These are phyloP conservation scores for Arthrocladium fulminans DNA, from an alignment of 2,329 filamentous ascomycete species.

Conservation along the genomic window DNA sequence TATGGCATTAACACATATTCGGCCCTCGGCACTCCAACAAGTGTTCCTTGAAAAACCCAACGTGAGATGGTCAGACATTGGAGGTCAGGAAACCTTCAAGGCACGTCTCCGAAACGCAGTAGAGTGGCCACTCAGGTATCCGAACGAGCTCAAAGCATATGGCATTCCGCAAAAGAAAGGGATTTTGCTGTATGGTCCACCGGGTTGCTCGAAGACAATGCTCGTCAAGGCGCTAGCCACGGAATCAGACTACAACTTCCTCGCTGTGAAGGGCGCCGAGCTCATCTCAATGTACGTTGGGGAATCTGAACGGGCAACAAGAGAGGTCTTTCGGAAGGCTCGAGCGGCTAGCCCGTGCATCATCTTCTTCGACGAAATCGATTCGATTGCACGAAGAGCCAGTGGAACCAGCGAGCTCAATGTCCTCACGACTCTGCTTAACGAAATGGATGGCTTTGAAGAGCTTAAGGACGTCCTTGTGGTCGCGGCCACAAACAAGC, in stretches of 20 bases:
- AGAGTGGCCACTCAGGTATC: conserved; percentile 49
- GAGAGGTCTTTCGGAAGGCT: conserved; percentile 78
- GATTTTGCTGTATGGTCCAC: conserved; percentile 81
- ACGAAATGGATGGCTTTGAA: conserved; percentile 94
- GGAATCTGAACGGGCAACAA: conserved; percentile 78
- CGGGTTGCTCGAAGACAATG: conserved; percentile 90
- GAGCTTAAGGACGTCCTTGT: conserved; percentile 73
- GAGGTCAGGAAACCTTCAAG: conserved; percentile 72
- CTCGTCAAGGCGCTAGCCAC: conserved; percentile 85
- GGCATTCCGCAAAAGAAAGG: conserved; percentile 62
- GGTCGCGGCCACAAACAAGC: conserved; percentile 84
- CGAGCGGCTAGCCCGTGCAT: conserved; percentile 79
- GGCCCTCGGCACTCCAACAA: conserved; percentile 79
- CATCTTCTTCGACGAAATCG: conserved; percentile 96
- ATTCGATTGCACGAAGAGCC: conserved; percentile 62
- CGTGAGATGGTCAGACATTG: conserved; percentile 78
- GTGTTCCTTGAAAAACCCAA: conserved; percentile 82
- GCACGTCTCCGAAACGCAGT: conserved; percentile 49
- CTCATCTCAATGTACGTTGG: conserved; percentile 95
- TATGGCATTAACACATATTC: conserved; percentile 57
- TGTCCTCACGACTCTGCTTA: conserved; percentile 78
- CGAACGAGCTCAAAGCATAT: conserved; percentile 42
- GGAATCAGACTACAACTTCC: conserved; percentile 84
- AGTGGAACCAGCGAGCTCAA: conserved; percentile 53
- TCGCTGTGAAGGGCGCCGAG: conserved; percentile 88